Conservation (phyloP, 208 protist genomes). For the Trypanosoma conorhini region DNA sequence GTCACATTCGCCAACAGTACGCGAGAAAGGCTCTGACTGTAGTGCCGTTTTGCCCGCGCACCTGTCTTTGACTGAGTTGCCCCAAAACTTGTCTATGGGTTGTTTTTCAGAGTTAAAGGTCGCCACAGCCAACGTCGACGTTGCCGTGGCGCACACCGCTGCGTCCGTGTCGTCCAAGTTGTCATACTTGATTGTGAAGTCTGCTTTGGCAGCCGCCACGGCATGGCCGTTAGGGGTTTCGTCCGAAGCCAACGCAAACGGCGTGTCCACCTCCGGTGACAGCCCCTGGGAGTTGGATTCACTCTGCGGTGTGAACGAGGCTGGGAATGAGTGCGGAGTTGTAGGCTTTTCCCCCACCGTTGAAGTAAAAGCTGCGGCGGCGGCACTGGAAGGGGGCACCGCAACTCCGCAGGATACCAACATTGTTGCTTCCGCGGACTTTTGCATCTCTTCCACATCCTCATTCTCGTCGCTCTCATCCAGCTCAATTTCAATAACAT, state of each 20-base stretch:
- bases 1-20: not conserved
- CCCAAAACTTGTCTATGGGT: not conserved
- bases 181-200: not conserved
- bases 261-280: constrained; percentile 21
- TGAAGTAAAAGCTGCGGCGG: not conserved
- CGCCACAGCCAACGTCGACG: not conserved
- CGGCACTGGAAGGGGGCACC: not conserved
- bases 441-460: not conserved
- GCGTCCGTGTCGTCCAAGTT: not conserved
- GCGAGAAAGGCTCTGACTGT: not conserved
- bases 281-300: constrained; percentile 5
- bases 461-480: constrained; percentile 13
- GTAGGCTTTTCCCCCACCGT: not conserved
- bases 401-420: not conserved
- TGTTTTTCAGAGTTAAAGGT: not conserved
- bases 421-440: not conserved
- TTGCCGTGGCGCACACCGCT: not conserved
- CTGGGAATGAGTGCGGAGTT: not conserved
- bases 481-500: constrained; percentile 24
- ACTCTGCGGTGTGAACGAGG: constrained; percentile 16
- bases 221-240: not conserved
- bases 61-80: not conserved
- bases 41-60: not conserved
- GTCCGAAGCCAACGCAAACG: not conserved
- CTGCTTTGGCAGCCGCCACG: not conserved